Conservation (phyloP, 108 stramenopile species). For the Cyclotella sp. region DNA sequence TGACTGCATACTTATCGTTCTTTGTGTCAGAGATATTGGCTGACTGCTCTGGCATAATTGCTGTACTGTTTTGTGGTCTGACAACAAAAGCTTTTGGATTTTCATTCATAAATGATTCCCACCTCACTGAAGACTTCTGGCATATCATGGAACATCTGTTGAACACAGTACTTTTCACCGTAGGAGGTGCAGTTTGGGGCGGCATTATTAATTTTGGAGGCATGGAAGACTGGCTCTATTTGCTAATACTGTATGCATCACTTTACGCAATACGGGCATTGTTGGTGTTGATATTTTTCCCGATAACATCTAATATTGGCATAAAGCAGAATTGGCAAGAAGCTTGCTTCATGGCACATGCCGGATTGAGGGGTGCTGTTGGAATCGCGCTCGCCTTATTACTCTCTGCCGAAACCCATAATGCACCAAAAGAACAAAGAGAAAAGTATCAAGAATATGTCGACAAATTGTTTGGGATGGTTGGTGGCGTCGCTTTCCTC, state of each 20-base stretch:
- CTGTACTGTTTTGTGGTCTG: slow-evolving; percentile 77
- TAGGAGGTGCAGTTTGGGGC: slow-evolving; percentile 90
- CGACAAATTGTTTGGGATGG: slow-evolving; percentile 28
- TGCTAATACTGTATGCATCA: slow-evolving; percentile 59
- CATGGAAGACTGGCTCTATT: slow-evolving; percentile 71
- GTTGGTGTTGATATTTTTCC: slow-evolving; percentile 65
- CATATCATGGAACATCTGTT: slow-evolving; percentile 76
- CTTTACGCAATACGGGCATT: slow-evolving; percentile 46
- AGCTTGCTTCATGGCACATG: slow-evolving; percentile 72
- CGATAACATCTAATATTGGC: slow-evolving; percentile 69
- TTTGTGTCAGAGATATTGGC: slow-evolving; percentile 72
- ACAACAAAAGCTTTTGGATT: slow-evolving; percentile 61
- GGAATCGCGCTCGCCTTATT: slow-evolving; percentile 83
- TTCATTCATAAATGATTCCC: slow-evolving; percentile 61
- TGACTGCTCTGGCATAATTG: slow-evolving; percentile 75
- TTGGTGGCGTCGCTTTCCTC: slow-evolving; percentile 67
- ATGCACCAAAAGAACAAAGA: not conserved
- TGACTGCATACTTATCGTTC: slow-evolving; percentile 74
- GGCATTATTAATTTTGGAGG: slow-evolving; percentile 43
- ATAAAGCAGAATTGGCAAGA: slow-evolving; percentile 58
- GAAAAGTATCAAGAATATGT: slow-evolving; percentile 4
- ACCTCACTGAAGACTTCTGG: slow-evolving; percentile 83
- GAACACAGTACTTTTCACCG: slow-evolving; percentile 90
- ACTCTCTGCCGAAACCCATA: slow-evolving; percentile 62
- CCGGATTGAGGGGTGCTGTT: slow-evolving; percentile 87